Conservation (phyloP, 2,329 filamentous ascomycete genomes). For the Zasmidium cellare region DNA sequence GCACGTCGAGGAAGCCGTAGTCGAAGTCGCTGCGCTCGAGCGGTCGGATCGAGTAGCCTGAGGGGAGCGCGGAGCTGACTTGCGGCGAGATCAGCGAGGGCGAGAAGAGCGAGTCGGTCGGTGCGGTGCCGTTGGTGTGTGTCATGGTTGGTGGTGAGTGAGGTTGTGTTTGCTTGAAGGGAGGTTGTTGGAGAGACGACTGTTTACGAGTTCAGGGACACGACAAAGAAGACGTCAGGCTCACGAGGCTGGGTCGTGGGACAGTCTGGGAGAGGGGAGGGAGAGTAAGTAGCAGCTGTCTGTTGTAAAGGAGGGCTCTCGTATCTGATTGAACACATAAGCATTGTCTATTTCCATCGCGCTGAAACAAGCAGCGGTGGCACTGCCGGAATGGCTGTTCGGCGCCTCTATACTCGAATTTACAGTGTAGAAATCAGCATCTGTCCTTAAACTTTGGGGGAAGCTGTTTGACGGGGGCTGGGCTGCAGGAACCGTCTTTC, state of each 20-base stretch:
- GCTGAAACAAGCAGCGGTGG: not conserved
- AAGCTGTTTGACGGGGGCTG: not conserved
- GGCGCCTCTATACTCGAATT: not conserved
- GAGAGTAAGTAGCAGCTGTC: too few relatives aligned
- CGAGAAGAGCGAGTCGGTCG: slow-evolving; percentile 65
- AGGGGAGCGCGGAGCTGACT: slow-evolving; percentile 71
- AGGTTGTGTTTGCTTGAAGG: too few relatives aligned
- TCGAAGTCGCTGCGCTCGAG: slow-evolving; percentile 76
- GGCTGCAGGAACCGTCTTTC: not conserved
- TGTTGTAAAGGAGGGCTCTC: not conserved
- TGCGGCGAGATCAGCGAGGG: slow-evolving; percentile 72
- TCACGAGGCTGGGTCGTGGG: not conserved
- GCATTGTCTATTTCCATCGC: not conserved
- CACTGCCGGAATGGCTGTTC: not conserved
- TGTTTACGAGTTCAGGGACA: slow-evolving; percentile 1
- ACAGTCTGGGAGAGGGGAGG: not conserved
- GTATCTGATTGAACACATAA: not conserved
- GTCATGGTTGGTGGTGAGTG: too few relatives aligned
- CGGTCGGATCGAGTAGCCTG: slow-evolving; percentile 79
- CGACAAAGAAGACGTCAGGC: not conserved
- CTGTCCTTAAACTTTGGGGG: not conserved
- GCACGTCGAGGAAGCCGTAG: slow-evolving; percentile 83
- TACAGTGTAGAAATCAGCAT: too few relatives aligned
- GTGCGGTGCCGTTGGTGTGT: slow-evolving; percentile 14
- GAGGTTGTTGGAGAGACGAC: not conserved